A percentile compares a stretch with the other conserved stretches of the same genome.
Evolutionary conservation across 2,329 filamentous ascomycete genomes (phyloP).

Genomic region (Botrytis aclada): DNA sequence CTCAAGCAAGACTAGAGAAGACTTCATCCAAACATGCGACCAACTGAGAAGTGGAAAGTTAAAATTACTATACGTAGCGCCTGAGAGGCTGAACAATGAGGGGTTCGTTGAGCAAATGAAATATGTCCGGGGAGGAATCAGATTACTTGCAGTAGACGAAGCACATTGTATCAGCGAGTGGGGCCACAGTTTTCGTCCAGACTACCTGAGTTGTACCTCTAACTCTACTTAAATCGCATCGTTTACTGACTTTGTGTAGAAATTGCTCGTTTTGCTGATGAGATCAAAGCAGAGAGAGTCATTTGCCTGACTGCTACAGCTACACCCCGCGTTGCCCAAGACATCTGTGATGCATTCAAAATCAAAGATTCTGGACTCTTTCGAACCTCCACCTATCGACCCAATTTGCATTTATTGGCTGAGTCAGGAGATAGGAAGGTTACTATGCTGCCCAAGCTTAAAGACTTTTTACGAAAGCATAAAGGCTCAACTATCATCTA

Average conservation of each 20-base stretch:
- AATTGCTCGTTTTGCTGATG: slow-evolving; percentile 53
- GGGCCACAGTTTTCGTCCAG: slow-evolving; percentile 50
- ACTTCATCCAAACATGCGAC: slow-evolving; percentile 43
- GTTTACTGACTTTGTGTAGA: slow-evolving; percentile 24
- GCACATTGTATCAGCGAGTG: slow-evolving; percentile 59
- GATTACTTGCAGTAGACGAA: slow-evolving; percentile 56
- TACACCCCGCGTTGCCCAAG: slow-evolving; percentile 52
- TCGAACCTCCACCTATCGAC: slow-evolving; percentile 56
- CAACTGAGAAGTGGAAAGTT: slow-evolving; percentile 48
- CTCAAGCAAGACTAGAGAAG: slow-evolving; percentile 49
- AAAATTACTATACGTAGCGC: slow-evolving; percentile 56
- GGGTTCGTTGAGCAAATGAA: slow-evolving; percentile 56
- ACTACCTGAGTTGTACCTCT: slow-evolving; percentile 46
- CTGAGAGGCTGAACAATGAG: slow-evolving; percentile 60
- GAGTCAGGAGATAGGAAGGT: slow-evolving; percentile 43
- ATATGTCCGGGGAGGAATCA: slow-evolving; percentile 51
- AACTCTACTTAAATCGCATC: background rate
- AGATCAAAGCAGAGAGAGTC: slow-evolving; percentile 56
- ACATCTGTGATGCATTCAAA: slow-evolving; percentile 52
- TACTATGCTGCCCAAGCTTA: slow-evolving; percentile 47
- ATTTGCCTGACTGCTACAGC: slow-evolving; percentile 60
- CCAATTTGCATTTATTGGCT: slow-evolving; percentile 53
- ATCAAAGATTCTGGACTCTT: slow-evolving; percentile 51
- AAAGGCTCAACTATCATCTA: slow-evolving; percentile 59
- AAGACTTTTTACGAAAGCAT: slow-evolving; percentile 49